These are phyloP conservation scores for Lentinula edodes DNA, from an alignment of 768 basidiomycete species.

Conservation along the genomic window DNA sequence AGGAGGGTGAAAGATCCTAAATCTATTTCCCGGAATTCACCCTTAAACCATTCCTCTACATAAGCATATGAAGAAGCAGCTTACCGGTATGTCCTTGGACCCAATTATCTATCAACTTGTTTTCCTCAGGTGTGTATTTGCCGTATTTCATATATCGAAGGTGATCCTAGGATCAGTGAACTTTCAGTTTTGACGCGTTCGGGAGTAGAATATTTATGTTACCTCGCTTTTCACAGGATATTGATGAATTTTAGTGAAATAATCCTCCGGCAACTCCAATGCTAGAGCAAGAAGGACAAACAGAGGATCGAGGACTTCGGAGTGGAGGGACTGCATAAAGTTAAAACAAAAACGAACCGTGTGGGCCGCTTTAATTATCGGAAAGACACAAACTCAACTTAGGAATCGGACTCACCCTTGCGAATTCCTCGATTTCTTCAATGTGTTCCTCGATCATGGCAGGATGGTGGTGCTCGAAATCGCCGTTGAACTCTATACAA, in stretches of 20 bases:
- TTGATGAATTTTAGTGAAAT: constrained; percentile 39
- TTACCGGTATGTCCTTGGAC: constrained; percentile 37
- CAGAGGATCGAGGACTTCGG: constrained; percentile 41
- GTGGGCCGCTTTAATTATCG: no score
- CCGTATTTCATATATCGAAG: constrained; percentile 53
- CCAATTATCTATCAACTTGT: constrained; percentile 29
- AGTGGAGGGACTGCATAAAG: constrained; percentile 29
- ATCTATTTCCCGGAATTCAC: constrained; percentile 17
- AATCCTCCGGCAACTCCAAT: constrained; percentile 46
- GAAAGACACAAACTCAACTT: no score
- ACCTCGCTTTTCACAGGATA: constrained; percentile 42
- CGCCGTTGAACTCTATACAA: constrained; percentile 36
- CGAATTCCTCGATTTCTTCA: constrained; percentile 40
- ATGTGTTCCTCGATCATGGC: constrained; percentile 29
- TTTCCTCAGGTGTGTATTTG: constrained; percentile 36
- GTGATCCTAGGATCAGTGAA: constrained; percentile 24
- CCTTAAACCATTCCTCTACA: neutral
- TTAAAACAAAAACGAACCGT: neutral
- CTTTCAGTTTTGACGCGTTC: neutral
- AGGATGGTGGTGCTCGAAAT: constrained; percentile 35
- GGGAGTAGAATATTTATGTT: neutral
- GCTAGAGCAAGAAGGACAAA: constrained; percentile 42
- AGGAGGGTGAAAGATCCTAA: constrained; percentile 46
- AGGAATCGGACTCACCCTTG: constrained; percentile 19
- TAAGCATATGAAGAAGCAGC: neutral